These are phyloP conservation scores for Heimioporus sp. DNA, from an alignment of 768 basidiomycete genomes.

Conservation along the genomic window DNA sequence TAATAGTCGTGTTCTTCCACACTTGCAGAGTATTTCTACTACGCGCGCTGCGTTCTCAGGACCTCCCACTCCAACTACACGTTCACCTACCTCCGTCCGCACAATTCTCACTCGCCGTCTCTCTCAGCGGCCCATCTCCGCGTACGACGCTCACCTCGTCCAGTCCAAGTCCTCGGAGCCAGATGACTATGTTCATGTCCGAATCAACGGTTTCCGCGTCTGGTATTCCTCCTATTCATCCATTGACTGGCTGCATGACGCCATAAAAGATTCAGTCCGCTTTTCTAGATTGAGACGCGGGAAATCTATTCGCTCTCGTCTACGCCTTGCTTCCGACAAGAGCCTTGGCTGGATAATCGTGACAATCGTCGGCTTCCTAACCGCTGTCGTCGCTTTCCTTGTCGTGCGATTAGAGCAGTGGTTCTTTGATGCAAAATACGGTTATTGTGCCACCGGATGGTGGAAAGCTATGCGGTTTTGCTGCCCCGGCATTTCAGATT, in stretches of 20 bases:
- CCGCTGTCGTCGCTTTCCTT: constrained; percentile 82
- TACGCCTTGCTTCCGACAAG: constrained; percentile 68
- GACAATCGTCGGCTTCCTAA: constrained; percentile 82
- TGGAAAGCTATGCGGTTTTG: constrained; percentile 81
- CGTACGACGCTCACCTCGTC: constrained; percentile 57
- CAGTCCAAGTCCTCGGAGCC: constrained; percentile 32
- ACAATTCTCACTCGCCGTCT: constrained; percentile 37
- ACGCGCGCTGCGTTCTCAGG: constrained; percentile 35
- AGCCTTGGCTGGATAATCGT: constrained; percentile 88
- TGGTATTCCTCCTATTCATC: constrained; percentile 86
- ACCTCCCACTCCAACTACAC: constrained; percentile 33
- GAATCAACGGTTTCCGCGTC: constrained; percentile 84
- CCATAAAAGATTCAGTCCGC: constrained; percentile 89
- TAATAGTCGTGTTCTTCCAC: constrained; percentile 36
- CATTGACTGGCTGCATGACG: constrained; percentile 96
- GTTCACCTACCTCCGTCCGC: constrained; percentile 33
- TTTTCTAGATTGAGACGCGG: constrained; percentile 68
- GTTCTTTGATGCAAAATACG: constrained; percentile 92
- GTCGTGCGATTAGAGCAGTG: constrained; percentile 84
- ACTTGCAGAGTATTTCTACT: constrained; percentile 33
- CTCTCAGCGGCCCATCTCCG: constrained; percentile 63
- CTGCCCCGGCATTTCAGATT: constrained; percentile 46
- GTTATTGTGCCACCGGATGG: constrained; percentile 72
- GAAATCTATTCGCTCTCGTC: constrained; percentile 65
- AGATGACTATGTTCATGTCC: constrained; percentile 53